Percentiles rank a stretch among this genome's conserved stretches.
These are phyloP conservation scores for Amauroascus verrucosus DNA, from an alignment of 2,329 filamentous ascomycete genomes.

Conservation along the genomic window DNA sequence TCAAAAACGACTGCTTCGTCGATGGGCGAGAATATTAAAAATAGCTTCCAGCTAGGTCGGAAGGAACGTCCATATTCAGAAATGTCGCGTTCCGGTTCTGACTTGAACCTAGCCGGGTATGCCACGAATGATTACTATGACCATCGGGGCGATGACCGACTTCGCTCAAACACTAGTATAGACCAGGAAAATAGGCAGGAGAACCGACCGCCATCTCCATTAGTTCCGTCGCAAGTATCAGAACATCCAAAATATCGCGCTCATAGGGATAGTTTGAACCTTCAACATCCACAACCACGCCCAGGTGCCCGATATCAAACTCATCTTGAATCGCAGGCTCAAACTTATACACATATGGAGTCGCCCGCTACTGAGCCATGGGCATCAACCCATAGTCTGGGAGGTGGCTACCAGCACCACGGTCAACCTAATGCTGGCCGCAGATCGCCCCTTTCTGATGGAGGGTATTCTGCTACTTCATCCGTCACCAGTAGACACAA, in stretches of 20 bases:
- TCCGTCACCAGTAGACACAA: constrained; percentile 26
- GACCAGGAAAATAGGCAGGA: constrained; percentile 31
- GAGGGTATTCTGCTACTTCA: constrained; percentile 36
- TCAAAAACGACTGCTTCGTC: constrained; percentile 92
- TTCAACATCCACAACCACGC: constrained; percentile 55
- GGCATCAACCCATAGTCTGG: constrained; percentile 36
- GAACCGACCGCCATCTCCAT: constrained; percentile 48
- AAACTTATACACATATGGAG: constrained; percentile 39
- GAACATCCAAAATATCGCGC: constrained; percentile 55
- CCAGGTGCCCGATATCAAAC: constrained; percentile 52
- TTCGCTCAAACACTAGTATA: constrained; percentile 37
- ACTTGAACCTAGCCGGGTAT: constrained; percentile 55
- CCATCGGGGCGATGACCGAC: constrained; percentile 36
- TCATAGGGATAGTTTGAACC: constrained; percentile 52
- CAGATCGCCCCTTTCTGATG: constrained; percentile 40
- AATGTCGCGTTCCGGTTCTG: constrained; percentile 67
- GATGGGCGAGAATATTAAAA: constrained; percentile 65
- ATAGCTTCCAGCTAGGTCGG: constrained; percentile 45
- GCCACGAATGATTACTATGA: constrained; percentile 37
- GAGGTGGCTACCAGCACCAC: constrained; percentile 16
- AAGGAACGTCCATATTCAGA: constrained; percentile 53
- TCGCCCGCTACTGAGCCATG: constrained; percentile 39
- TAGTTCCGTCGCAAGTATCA: constrained; percentile 50
- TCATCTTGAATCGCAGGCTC: constrained; percentile 51
- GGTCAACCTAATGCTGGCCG: constrained; percentile 27